Base-by-base conservation (phyloP, 768 basidiomycete species). In the Holtermanniella nyarrowii region DNA sequence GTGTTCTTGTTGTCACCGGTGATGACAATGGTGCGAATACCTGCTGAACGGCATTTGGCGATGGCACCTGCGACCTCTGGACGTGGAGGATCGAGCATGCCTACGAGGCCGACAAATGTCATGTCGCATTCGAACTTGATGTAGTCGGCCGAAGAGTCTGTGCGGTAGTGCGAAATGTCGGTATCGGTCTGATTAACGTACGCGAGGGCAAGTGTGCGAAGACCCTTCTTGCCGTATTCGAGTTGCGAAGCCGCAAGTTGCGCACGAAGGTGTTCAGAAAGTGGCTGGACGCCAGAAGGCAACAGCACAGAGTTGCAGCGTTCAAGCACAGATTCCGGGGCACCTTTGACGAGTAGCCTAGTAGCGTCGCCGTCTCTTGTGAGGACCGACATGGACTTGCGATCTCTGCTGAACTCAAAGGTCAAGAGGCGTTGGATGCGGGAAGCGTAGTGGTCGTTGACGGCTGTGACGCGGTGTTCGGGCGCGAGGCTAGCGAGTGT, bases 311-410 rank as follows among this genome's bases (percentile, higher is more conserved):
- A 53, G 3, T 81, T 81, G 72, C 90, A 95, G 41, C 86, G 81
- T 46, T 95, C 90, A 53, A 99, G 76, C 37, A 99, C 84, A 21
- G 87, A 85, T 74, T 99, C 93, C 5, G 93, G 93, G 2, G 93
- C 93, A 31, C 93, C 93, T 72, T 97, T 97, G 70, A 85, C 89
- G 67, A 91, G 85, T 4, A 97, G 77, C 5, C 85, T 79, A 16
- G 58, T 50, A 3, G 72, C 72, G 1, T 78, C 79, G 51, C 81
- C 79, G 50, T 81, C 77, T 54, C 75, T 79, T 37, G 88, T 86
- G 46, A 97, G 81, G 47, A 96, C 91, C 20, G 93, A 95, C 93
- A 97, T 97, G 82, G 91, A 93, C 75, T 96, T 99, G 66, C 93
- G 85, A 73, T 97, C 93, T 18, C 93, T 83, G 20, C 90, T 88